Evolutionary conservation across 192 early-diverging fungal genomes (phyloP).

Genomic region (Endogone sp.): DNA sequence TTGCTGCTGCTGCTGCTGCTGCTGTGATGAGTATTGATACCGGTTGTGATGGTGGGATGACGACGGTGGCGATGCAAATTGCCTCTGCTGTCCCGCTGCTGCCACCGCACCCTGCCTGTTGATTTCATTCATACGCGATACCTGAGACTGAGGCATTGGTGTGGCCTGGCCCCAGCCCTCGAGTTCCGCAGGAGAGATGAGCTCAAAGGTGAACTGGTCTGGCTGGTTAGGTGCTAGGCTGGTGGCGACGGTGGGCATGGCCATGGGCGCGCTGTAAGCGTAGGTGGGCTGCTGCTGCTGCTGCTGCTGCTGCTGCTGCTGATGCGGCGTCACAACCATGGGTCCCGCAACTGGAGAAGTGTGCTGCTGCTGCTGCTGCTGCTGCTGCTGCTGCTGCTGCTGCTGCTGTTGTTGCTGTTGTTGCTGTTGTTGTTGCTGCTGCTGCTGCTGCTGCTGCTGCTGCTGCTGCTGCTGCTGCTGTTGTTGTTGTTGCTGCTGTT

Average conservation of each 20-base stretch:
- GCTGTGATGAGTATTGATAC: background rate
- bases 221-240: slow-evolving; percentile 24
- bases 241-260: slow-evolving; percentile 16
- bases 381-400: background rate
- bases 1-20: background rate
- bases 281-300: background rate
- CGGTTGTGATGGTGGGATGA: background rate
- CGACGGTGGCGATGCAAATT: background rate
- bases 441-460: background rate
- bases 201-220: slow-evolving; percentile 25
- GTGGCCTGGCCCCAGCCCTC: background rate
- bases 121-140: slow-evolving; percentile 1
- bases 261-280: slow-evolving; percentile 21
- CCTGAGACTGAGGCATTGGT: slow-evolving; percentile 1
- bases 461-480: background rate
- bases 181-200: slow-evolving; percentile 8
- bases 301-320: slow-evolving; percentile 7
- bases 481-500: no score
- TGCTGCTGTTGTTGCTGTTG: background rate
- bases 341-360: background rate
- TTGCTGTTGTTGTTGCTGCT: background rate
- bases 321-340: background rate
- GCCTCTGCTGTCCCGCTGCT: background rate
- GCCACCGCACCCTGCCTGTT: slow-evolving; percentile 1
- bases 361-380: no score